phyloP scores from a whole-genome alignment of 371 early-diverging fungal species.

The Saksenaea oblongispora region DNA sequence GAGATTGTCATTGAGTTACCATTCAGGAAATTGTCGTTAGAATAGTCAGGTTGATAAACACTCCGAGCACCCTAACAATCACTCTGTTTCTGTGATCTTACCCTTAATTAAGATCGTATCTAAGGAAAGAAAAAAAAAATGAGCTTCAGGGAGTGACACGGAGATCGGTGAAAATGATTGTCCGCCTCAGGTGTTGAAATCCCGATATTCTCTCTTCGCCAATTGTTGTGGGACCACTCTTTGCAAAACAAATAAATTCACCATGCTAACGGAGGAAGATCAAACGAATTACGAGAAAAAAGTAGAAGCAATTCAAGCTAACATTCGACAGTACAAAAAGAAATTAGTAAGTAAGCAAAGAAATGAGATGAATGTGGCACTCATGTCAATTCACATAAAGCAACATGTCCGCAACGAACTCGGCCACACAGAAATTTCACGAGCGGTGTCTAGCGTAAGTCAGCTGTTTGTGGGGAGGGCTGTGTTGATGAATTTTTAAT shows the following conservation, averaged over 20 bases:
- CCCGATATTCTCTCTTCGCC: not conserved
- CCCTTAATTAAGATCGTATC: not conserved
- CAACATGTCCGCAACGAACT: slow-evolving; percentile 2
- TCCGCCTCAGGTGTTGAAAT: not conserved
- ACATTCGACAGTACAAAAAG: slow-evolving; percentile 11
- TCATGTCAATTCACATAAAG: not conserved
- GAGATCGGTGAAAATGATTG: slow-evolving; percentile 1
- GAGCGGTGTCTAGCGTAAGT: slow-evolving; percentile 4
- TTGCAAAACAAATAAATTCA: slow-evolving; percentile 4
- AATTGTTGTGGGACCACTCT: not conserved
- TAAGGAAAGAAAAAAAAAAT: not conserved
- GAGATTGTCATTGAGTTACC: not conserved
- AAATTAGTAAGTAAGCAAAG: slow-evolving; percentile 8
- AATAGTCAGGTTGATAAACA: not conserved
- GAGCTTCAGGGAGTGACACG: slow-evolving; percentile 1
- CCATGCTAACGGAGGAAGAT: slow-evolving; percentile 7
- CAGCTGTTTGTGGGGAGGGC: not conserved
- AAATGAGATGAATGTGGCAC: not conserved
- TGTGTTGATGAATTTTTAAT: not conserved
- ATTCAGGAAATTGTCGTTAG: not conserved
- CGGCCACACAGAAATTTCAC: not conserved
- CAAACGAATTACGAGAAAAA: slow-evolving; percentile 13
- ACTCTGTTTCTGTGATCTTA: not conserved
- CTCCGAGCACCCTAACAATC: not conserved
- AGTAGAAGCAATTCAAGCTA: slow-evolving; percentile 10